Evolutionary conservation across 805 yeast species (phyloP).

Genomic region (Torulaspora franciscae): DNA sequence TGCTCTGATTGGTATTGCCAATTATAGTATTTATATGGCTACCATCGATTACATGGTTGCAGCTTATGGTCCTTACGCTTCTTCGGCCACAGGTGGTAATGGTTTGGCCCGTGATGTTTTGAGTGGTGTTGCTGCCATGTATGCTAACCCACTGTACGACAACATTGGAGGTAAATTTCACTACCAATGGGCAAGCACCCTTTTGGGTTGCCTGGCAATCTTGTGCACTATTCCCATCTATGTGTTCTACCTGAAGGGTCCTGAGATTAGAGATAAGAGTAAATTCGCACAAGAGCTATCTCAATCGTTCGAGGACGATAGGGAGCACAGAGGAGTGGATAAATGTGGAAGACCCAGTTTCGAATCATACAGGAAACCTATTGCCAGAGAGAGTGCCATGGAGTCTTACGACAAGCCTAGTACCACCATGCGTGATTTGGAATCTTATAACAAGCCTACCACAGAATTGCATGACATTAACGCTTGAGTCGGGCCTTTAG

Average conservation of each 20-base stretch:
- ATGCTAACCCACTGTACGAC: conserved; percentile 8
- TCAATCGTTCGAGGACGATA: conserved; percentile 5
- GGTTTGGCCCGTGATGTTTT: conserved; percentile 12
- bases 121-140: conserved; percentile 11
- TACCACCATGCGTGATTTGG: background rate
- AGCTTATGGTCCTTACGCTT: conserved; percentile 11
- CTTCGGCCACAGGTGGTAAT: conserved; percentile 10
- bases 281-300: conserved; percentile 8
- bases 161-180: conserved; percentile 10
- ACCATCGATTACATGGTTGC: conserved; percentile 12
- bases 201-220: conserved; percentile 7
- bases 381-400: background rate
- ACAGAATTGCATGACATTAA: background rate
- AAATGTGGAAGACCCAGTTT: background rate
- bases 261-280: conserved; percentile 6
- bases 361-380: background rate
- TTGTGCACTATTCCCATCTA: conserved; percentile 10
- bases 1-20: conserved; percentile 9
- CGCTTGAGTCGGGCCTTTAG: background rate
- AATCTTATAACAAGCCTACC: background rate
- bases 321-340: conserved; percentile 1
- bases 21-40: conserved; percentile 10
- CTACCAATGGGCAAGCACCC: conserved; percentile 10
- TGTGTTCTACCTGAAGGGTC: conserved; percentile 8
- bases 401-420: background rate